These are phyloP conservation scores for Hemisphaericaspora nanyangensis DNA, from an alignment of 805 yeast genomes.

Conservation along the genomic window DNA sequence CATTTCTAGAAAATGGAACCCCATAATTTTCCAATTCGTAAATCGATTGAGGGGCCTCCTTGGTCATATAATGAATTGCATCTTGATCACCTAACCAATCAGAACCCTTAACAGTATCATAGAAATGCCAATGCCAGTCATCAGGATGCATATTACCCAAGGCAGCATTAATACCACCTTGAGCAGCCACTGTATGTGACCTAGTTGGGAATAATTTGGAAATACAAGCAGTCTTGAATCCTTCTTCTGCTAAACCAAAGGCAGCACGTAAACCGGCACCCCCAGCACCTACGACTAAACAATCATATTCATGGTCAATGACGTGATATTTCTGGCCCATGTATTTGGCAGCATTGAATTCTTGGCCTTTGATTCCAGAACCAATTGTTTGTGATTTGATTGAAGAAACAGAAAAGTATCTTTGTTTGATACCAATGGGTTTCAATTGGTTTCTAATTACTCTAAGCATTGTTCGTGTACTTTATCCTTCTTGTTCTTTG, in stretches of 20 bases:
- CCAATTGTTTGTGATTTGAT: constrained; percentile 35
- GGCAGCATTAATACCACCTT: constrained; percentile 99
- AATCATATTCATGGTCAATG: constrained; percentile 97
- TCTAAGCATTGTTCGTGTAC: no score
- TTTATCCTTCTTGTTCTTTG: no score
- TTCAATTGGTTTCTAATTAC: constrained; percentile 3
- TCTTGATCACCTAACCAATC: constrained; percentile 99
- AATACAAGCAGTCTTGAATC: constrained; percentile 96
- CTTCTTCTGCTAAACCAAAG: constrained; percentile 95
- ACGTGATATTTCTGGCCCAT: constrained; percentile 74
- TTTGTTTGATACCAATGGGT: neutral
- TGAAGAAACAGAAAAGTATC: constrained; percentile 26
- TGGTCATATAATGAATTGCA: constrained; percentile 98
- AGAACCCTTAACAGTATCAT: constrained; percentile 98
- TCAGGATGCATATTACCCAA: constrained; percentile 98
- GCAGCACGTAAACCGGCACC: constrained; percentile 99
- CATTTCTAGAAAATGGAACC: constrained; percentile 97
- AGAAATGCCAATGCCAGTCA: constrained; percentile 99
- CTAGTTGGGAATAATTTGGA: constrained; percentile 97
- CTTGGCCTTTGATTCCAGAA: constrained; percentile 33
- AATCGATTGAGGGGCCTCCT: constrained; percentile 94
- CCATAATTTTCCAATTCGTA: constrained; percentile 98
- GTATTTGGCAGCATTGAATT: constrained; percentile 40
- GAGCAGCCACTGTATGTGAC: constrained; percentile 99
- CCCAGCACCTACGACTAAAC: constrained; percentile 98